Evolutionary conservation across 2,329 filamentous ascomycete species (phyloP).

Genomic region (Fusarium equiseti): DNA sequence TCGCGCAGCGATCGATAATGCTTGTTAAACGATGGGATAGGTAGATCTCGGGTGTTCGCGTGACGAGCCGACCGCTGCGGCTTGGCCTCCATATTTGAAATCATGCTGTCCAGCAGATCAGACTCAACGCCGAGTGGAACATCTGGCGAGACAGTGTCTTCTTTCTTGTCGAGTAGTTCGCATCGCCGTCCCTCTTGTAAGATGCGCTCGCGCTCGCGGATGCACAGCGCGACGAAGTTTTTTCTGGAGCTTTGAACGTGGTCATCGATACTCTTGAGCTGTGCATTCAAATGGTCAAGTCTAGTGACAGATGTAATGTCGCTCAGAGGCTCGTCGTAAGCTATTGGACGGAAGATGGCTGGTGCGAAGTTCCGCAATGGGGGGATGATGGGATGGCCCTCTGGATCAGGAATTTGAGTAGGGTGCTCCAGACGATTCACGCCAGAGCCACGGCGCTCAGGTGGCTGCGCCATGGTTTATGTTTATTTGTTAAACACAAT

Average conservation of each 20-base stretch:
- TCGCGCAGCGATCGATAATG: conserved; percentile 40
- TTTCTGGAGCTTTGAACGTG: conserved; percentile 47
- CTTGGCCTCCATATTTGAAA: conserved; percentile 48
- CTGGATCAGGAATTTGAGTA: conserved; percentile 19
- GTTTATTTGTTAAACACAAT: neutral
- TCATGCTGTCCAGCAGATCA: conserved; percentile 44
- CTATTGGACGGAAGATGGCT: conserved; percentile 52
- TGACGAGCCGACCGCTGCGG: neutral
- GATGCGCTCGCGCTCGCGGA: conserved; percentile 52
- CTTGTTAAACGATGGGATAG: conserved; percentile 34
- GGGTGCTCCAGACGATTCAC: neutral
- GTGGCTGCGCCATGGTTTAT: conserved; percentile 29
- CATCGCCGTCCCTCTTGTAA: conserved; percentile 37
- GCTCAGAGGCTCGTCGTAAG: conserved; percentile 8
- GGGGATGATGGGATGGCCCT: conserved; percentile 29
- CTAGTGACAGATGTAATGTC: conserved; percentile 21
- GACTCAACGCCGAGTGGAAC: conserved; percentile 10
- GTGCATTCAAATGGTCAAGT: conserved; percentile 35
- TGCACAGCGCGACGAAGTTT: conserved; percentile 49
- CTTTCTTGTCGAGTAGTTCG: conserved; percentile 21
- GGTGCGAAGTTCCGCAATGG: conserved; percentile 12
- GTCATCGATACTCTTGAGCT: conserved; percentile 41
- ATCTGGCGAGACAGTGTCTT: neutral
- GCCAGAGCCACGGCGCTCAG: neutral
- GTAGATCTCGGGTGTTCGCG: conserved; percentile 11